Percentiles rank a stretch among this genome's conserved stretches.
phyloP scores from a whole-genome alignment of 805 yeast species.

The Tetrapisispora fleetii region DNA sequence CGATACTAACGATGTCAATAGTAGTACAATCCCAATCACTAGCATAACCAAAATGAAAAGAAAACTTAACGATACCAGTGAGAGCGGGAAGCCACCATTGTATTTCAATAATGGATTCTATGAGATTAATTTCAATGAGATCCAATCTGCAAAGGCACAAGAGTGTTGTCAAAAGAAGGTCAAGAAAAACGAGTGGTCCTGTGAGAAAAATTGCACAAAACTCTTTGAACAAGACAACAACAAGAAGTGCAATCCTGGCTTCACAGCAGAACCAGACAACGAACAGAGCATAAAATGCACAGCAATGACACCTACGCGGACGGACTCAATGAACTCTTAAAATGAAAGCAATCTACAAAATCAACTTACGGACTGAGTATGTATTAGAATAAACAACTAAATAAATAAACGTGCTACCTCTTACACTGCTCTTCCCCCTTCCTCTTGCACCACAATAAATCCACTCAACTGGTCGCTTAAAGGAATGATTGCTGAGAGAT shows the following conservation, averaged over 20 bases:
- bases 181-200: background rate
- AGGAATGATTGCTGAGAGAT: background rate
- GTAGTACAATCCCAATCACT: background rate
- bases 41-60: background rate
- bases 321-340: background rate
- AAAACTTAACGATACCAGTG: background rate
- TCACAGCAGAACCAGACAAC: background rate
- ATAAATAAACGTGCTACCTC: background rate
- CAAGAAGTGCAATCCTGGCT: background rate
- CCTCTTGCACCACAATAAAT: background rate
- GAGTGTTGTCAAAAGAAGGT: conserved; percentile 1
- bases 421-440: background rate
- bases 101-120: background rate
- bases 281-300: background rate
- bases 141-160: background rate
- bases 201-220: conserved; percentile 2
- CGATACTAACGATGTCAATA: too few species aligned
- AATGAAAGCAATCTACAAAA: background rate
- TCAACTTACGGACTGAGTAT: background rate
- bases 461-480: background rate
- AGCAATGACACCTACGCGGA: conserved; percentile 3
- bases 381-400: background rate
- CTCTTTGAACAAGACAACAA: background rate
- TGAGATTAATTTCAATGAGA: conserved; percentile 1
- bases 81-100: background rate